A percentile compares a stretch with the other conserved stretches of the same genome.
Evolutionary conservation across 2,329 filamentous ascomycete species (phyloP).

Genomic region (Exserohilum rostratum): DNA sequence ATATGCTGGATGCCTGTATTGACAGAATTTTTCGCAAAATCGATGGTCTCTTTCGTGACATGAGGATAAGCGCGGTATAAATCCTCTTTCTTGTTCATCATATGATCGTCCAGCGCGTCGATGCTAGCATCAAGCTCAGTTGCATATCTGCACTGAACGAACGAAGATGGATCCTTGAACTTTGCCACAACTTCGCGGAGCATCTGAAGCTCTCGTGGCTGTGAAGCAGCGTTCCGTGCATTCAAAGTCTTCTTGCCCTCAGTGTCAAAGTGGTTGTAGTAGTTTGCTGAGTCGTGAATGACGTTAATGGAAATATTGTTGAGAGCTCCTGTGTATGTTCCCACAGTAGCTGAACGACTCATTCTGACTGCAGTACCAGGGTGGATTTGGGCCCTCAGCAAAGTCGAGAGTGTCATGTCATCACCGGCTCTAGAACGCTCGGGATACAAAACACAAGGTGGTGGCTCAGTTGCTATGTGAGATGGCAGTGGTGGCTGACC

Average conservation of each 20-base stretch:
- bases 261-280: neutral
- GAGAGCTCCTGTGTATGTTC: neutral
- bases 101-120: slow-evolving; percentile 29
- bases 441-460: neutral
- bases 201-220: slow-evolving; percentile 7
- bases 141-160: slow-evolving; percentile 50
- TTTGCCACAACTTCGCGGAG: slow-evolving; percentile 22
- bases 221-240: neutral
- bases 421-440: slow-evolving; percentile 1
- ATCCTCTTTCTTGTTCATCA: neutral
- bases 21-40: slow-evolving; percentile 23
- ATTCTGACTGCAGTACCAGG: neutral
- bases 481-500: neutral
- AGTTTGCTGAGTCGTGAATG: neutral
- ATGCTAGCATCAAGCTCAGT: slow-evolving; percentile 47
- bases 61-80: slow-evolving; percentile 4
- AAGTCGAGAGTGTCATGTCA: slow-evolving; percentile 3
- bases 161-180: slow-evolving; percentile 29
- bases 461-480: neutral
- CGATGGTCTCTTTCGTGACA: slow-evolving; percentile 14
- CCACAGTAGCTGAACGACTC: too few species aligned
- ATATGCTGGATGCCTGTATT: slow-evolving; percentile 13
- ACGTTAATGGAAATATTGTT: neutral
- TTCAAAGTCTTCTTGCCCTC: neutral
- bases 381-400: neutral